phyloP scores from a whole-genome alignment of 805 yeast species.

The Candida vartiovaarae region DNA sequence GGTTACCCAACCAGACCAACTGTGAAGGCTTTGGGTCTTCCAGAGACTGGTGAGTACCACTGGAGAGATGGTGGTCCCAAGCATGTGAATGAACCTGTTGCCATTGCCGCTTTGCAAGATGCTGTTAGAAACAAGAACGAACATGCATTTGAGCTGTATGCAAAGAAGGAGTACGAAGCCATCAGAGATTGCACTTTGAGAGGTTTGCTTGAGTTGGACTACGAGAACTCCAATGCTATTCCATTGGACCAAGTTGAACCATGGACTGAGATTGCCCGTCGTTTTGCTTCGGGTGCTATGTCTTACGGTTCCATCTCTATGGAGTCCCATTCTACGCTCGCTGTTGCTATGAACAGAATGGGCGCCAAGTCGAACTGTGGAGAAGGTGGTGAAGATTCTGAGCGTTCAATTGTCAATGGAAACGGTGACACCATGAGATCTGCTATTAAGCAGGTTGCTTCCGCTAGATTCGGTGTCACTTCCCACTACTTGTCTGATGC shows the following conservation, averaged over 20 bases:
- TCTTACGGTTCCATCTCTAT: constrained; percentile 97
- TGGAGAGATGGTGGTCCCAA: constrained; percentile 99
- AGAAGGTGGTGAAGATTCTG: constrained; percentile 99
- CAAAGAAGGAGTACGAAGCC: constrained; percentile 86
- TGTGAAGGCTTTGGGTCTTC: constrained; percentile 60
- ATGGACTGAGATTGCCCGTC: constrained; percentile 97
- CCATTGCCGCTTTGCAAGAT: constrained; percentile 92
- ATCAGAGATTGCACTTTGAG: constrained; percentile 88
- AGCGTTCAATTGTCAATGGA: constrained; percentile 68
- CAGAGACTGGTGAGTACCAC: constrained; percentile 95
- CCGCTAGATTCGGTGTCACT: constrained; percentile 97
- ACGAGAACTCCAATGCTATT: constrained; percentile 58
- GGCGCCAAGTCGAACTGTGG: constrained; percentile 99
- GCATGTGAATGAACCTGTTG: constrained; percentile 90
- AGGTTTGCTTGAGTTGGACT: constrained; percentile 90
- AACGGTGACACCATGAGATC: constrained; percentile 98
- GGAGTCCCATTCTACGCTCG: constrained; percentile 97
- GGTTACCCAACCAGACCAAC: constrained; percentile 81
- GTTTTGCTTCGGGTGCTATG: constrained; percentile 99
- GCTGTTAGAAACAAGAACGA: constrained; percentile 98
- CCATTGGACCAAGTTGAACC: constrained; percentile 99
- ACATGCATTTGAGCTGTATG: constrained; percentile 82
- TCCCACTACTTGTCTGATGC: constrained; percentile 92
- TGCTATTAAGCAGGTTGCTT: constrained; percentile 96
- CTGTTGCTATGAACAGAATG: constrained; percentile 96